Evolutionary conservation across 108 stramenopile genomes (phyloP), one percentile per base, ranked within the genome.

Genomic region (Cyclotella sp.): DNA sequence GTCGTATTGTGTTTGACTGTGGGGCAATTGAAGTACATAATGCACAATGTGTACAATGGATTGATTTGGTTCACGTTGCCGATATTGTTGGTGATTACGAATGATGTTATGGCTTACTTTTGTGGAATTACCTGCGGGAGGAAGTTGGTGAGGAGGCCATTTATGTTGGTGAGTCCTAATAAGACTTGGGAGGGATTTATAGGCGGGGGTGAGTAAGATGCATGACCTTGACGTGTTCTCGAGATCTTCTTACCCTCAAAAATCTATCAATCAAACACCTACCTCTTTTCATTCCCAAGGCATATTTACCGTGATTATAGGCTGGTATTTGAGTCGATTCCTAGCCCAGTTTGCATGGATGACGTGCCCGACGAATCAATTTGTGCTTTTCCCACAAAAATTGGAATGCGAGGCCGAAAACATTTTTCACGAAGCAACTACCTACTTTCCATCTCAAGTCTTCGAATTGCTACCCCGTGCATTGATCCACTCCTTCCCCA

Each of bases 181-280:
- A 97, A 99, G 84, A 99, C 99, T 11, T 98, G 97, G 98, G 99
- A 99, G 74, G 93, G 89, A 0, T 97, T 97, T 82, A 85, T 97
- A 28, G 97, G 97, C 18, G 98, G 95, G 10, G 88, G 60, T 61
- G 60, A 61, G 60, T 61, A 3, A 0, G 34, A 14, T 7, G 47
- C 6, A 49, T 3, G n/a, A n/a, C 3, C n/a, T n/a, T 49, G 15
- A n/a, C 3, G 3, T 39, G 19, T 15, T 61, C 34, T 39, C 12
- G 2, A 2, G 2, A 18, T 39, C n/a, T 13, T 39, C 60, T 61
- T 1, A 39, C 19, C 14, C 30, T 13, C 34, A 15, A 9, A 10
- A 14, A n/a, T 39, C 15, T n/a, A 9, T 34, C 3, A 4, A 5
- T 26, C n/a, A n/a, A 26, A 5, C 12, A 0, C 29, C 60, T 61